These are phyloP conservation scores for Trichoderma gamsii DNA, from an alignment of 495 filamentous ascomycete genomes.

Conservation along the genomic window DNA sequence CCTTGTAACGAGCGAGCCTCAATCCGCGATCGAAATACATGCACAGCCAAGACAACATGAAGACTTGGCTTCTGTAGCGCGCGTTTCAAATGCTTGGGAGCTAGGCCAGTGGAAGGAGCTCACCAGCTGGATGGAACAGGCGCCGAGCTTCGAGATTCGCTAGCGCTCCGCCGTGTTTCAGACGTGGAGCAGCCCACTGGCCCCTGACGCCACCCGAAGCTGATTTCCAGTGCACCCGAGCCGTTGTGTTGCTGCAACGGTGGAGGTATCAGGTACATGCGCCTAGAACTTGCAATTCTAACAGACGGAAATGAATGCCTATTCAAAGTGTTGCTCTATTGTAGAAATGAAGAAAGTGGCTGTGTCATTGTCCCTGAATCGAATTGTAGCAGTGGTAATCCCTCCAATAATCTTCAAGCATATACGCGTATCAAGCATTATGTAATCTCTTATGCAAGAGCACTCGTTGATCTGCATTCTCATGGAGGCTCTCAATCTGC, in stretches of 20 bases:
- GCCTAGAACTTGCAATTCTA: neutral
- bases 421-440: too few species aligned
- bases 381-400: too few species aligned
- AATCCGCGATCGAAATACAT: neutral
- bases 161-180: slow-evolving; percentile 6
- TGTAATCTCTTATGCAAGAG: neutral
- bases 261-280: neutral
- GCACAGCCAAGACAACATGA: neutral
- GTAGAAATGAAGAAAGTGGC: too few species aligned
- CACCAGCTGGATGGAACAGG: slow-evolving; percentile 8
- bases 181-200: neutral
- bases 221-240: neutral
- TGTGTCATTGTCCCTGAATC: too few species aligned
- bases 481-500: neutral
- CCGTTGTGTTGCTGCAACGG: neutral
- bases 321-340: too few species aligned
- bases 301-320: too few species aligned
- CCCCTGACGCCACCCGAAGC: slow-evolving; percentile 12
- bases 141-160: neutral
- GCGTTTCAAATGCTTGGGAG: slow-evolving; percentile 2
- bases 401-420: too few species aligned
- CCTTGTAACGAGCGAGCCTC: neutral
- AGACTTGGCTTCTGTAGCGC: neutral
- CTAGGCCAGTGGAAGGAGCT: neutral
- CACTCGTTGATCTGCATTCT: neutral